Evolutionary conservation across 164 flowering plant species (phyloP).

Genomic region (Tetracentron sinense): DNA sequence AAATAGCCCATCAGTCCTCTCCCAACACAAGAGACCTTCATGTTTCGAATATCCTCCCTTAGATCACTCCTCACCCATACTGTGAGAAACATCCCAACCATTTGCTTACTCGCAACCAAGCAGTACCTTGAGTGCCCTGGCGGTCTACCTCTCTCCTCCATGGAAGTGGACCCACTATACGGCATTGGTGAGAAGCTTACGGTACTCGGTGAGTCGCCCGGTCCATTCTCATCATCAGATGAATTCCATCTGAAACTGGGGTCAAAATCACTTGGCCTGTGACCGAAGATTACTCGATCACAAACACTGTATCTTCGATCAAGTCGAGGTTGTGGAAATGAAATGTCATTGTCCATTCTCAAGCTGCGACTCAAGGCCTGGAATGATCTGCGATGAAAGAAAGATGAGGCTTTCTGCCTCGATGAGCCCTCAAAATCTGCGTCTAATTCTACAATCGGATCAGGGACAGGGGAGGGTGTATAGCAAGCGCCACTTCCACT

Average conservation of each 20-base stretch:
- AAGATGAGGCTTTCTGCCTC: conserved; percentile 55
- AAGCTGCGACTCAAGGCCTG: conserved; percentile 39
- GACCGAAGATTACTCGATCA: conserved; percentile 38
- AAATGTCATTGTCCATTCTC: conserved; percentile 42
- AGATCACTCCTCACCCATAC: conserved; percentile 45
- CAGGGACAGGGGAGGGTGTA: conserved; percentile 82
- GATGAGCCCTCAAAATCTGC: conserved; percentile 86
- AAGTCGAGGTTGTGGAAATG: conserved; percentile 33
- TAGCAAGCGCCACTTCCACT: conserved; percentile 44
- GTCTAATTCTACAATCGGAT: conserved; percentile 77
- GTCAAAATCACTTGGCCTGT: conserved; percentile 42
- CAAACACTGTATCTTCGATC: conserved; percentile 51
- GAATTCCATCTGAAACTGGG: conserved; percentile 40
- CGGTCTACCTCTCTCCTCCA: conserved; percentile 32
- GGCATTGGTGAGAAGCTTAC: conserved; percentile 32
- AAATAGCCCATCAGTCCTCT: conserved; percentile 59
- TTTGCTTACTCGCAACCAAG: conserved; percentile 48
- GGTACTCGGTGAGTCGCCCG: conserved; percentile 43
- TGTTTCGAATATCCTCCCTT: conserved; percentile 33
- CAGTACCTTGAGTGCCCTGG: conserved; percentile 40
- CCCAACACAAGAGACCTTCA: conserved; percentile 56
- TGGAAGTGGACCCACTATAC: conserved; percentile 24
- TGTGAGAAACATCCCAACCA: conserved; percentile 52
- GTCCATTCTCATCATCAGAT: conserved; percentile 45
- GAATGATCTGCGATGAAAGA: conserved; percentile 43